These are phyloP conservation scores for Pseudogymnoascus sp. DNA, from an alignment of 2,329 filamentous ascomycete species.

Conservation along the genomic window DNA sequence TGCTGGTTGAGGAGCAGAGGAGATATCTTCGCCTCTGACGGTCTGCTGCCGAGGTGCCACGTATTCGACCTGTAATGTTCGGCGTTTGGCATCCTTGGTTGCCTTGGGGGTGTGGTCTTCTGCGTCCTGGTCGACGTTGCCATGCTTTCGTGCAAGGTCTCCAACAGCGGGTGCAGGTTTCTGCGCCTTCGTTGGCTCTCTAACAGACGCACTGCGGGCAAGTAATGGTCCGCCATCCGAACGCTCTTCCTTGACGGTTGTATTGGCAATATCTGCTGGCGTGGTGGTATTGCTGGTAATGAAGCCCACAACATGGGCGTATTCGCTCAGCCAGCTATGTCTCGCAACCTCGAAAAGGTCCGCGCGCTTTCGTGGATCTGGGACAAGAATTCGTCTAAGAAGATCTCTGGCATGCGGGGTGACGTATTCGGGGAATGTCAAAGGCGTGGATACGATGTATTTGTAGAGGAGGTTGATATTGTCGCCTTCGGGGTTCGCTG, in stretches of 20 bases:
- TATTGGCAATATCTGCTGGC: slow-evolving; percentile 74
- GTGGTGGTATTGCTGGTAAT: slow-evolving; percentile 94
- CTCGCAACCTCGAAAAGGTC: slow-evolving; percentile 95
- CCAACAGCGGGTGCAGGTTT: slow-evolving; percentile 48
- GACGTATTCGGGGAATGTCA: slow-evolving; percentile 98
- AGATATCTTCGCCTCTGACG: slow-evolving; percentile 47
- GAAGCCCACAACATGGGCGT: slow-evolving; percentile 90
- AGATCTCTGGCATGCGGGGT: slow-evolving; percentile 93
- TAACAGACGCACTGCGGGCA: slow-evolving; percentile 83
- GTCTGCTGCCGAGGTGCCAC: slow-evolving; percentile 86
- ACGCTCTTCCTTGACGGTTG: slow-evolving; percentile 52
- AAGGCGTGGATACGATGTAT: slow-evolving; percentile 93
- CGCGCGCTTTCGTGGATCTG: slow-evolving; percentile 87
- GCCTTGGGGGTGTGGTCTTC: slow-evolving; percentile 53
- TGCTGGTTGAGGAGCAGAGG: slow-evolving; percentile 26
- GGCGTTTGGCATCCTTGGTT: slow-evolving; percentile 75
- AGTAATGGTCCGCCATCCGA: slow-evolving; percentile 53
- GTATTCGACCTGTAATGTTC: slow-evolving; percentile 96
- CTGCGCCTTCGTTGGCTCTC: slow-evolving; percentile 69
- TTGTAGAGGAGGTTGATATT: slow-evolving; percentile 99
- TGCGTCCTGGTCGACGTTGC: slow-evolving; percentile 62
- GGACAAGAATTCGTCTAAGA: slow-evolving; percentile 84
- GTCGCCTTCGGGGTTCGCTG: slow-evolving; percentile 94
- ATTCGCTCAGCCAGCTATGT: slow-evolving; percentile 97
- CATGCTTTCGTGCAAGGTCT: slow-evolving; percentile 65